These are phyloP conservation scores for Xylariaceae sp. DNA, from an alignment of 2,329 filamentous ascomycete genomes.

Conservation along the genomic window DNA sequence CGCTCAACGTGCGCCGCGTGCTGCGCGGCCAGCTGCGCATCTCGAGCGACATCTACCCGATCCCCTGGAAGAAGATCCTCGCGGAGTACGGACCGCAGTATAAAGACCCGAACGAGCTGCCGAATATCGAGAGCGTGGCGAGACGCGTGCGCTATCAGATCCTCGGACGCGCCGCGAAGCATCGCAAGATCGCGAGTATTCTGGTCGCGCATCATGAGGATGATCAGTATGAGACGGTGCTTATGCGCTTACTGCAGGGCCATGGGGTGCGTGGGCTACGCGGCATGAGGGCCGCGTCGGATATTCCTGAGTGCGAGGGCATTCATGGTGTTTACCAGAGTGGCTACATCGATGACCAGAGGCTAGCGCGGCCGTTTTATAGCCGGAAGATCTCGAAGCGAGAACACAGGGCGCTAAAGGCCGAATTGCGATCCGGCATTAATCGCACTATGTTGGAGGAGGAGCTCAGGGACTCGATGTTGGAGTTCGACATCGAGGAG, in stretches of 20 bases:
- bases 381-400: constrained; percentile 30
- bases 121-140: constrained; percentile 73
- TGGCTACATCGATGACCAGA: constrained; percentile 49
- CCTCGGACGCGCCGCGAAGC: constrained; percentile 57
- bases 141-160: constrained; percentile 67
- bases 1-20: constrained; percentile 39
- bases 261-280: constrained; percentile 65
- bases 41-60: constrained; percentile 20
- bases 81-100: constrained; percentile 15
- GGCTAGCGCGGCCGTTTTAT: constrained; percentile 33
- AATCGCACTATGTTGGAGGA: constrained; percentile 12
- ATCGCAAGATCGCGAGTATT: constrained; percentile 50
- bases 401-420: constrained; percentile 25
- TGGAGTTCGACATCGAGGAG: constrained; percentile 25
- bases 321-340: constrained; percentile 67
- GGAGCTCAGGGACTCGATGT: constrained; percentile 18
- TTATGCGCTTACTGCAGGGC: constrained; percentile 68
- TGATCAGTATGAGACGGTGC: constrained; percentile 84
- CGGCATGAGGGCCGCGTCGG: constrained; percentile 59
- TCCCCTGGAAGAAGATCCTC: constrained; percentile 48
- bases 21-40: constrained; percentile 37
- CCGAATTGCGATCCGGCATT: constrained; percentile 26
- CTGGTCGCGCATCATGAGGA: constrained; percentile 84
- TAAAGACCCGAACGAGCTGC: constrained; percentile 37
- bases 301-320: constrained; percentile 80